Evolutionary conservation across 2,329 filamentous ascomycete species (phyloP).

Genomic region (Paraconiothyrium brasiliense): DNA sequence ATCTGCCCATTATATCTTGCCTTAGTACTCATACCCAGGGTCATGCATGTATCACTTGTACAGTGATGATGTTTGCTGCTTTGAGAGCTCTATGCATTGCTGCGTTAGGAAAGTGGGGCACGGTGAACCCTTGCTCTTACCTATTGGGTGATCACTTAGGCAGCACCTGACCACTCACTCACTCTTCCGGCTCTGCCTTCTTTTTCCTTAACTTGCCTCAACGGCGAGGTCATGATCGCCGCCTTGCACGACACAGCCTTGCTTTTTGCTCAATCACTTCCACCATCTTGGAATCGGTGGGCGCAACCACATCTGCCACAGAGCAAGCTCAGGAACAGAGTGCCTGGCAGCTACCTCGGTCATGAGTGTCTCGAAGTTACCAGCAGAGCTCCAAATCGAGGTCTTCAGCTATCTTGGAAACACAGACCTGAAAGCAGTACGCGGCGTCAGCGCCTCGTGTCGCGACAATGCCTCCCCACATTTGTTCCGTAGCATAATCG

Average conservation of each 20-base stretch:
- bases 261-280: not conserved
- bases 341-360: not conserved
- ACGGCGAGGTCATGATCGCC: not conserved
- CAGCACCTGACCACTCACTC: not conserved
- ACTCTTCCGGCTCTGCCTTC: not conserved
- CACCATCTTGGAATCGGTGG: not conserved
- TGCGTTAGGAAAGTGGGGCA: slow-evolving; percentile 5
- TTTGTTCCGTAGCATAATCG: slow-evolving; percentile 37
- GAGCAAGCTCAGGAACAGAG: not conserved
- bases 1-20: not conserved
- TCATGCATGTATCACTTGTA: not conserved
- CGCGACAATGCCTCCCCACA: slow-evolving; percentile 35
- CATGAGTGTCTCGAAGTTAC: slow-evolving; percentile 29
- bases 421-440: slow-evolving; percentile 35
- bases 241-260: not conserved
- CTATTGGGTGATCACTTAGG: not conserved
- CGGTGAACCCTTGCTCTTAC: not conserved
- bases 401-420: slow-evolving; percentile 37
- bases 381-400: slow-evolving; percentile 41
- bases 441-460: slow-evolving; percentile 31
- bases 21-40: not conserved
- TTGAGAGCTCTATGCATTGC: not conserved
- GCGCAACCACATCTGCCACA: not conserved
- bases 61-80: not conserved
- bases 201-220: not conserved